Base-by-base conservation (phyloP, 495 filamentous ascomycete species). In the Hypoxylon lenormandii region DNA sequence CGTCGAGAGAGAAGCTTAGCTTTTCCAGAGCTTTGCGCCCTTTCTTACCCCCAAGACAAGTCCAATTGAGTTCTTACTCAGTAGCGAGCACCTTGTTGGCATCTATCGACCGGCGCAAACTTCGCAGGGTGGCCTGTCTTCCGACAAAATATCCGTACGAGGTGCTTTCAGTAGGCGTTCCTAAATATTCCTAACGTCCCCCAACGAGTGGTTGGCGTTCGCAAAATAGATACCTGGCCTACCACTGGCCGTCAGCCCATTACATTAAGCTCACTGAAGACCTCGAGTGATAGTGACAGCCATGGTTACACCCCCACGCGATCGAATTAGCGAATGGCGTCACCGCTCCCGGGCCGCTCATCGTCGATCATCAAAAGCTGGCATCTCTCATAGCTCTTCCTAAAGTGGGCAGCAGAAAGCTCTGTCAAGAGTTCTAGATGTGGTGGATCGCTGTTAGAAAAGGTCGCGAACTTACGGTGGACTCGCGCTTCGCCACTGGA, bases 311-410 rank as follows among this genome's bases (percentile, higher is more conserved):
- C 53, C 60, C 60, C 66, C 66, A 49, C 66, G 60, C 54, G 40
- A 50, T 54, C 7, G 50, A 60, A 56, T 46, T 55, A 56, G 48
- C 43, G 60, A 70, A 70, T 64, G 58, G 66, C 67, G 67, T 61
- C 67, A 65, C 61, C 43, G 45, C 18, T 42, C 55, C 37, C 60
- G 40, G 37, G 15, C 48, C 49, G 42, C 23, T 46, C 23, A 23
- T 13, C 21, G 51, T 47, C 50, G 67, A 70, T 70, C 67, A 52
- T 30, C 56, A 57, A 40, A 21, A 30, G 55, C 54, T 60, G 53
- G 64, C 60, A 51, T 40, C 46, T 52, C 23, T n/a, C n/a, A n/a
- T n/a, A n/a, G n/a, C n/a, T n/a, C n/a, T n/a, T n/a, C n/a, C 3
- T n/a, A 6, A 10, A 28, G 46, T 49, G 46, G 46, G 18, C 19